phyloP scores from a whole-genome alignment of 2,329 filamentous ascomycete species.

The Diaporthe nobilis region DNA sequence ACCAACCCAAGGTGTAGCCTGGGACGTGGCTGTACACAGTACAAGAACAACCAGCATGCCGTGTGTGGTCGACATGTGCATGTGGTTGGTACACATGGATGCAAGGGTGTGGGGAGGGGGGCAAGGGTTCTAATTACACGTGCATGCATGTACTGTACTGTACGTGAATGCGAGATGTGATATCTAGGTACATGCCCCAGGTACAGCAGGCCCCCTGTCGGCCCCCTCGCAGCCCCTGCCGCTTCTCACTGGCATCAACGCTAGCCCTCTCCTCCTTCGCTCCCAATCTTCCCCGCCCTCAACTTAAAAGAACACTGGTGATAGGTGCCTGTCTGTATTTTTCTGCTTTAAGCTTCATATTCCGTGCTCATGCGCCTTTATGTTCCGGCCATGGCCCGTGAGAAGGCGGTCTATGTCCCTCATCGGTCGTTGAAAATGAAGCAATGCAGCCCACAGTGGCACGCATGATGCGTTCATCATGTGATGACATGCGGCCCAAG shows the following conservation, averaged over 20 bases:
- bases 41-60: not conserved
- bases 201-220: not conserved
- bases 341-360: not conserved
- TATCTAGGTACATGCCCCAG: not conserved
- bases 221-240: not conserved
- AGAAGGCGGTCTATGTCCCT: not conserved
- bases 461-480: constrained; percentile 37
- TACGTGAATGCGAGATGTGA: not conserved
- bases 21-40: not conserved
- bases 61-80: not conserved
- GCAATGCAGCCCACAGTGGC: constrained; percentile 13
- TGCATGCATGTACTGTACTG: not conserved
- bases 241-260: not conserved
- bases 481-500: constrained; percentile 27
- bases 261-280: not conserved
- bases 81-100: not conserved
- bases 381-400: not conserved
- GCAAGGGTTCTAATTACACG: not conserved
- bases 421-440: not conserved
- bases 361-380: not conserved
- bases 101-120: not conserved
- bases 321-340: not conserved
- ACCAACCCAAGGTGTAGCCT: not conserved
- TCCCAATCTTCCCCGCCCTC: not conserved
- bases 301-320: not conserved